phyloP scores from a whole-genome alignment of 2,329 filamentous ascomycete genomes.

The Westerdykella aurantiaca region DNA sequence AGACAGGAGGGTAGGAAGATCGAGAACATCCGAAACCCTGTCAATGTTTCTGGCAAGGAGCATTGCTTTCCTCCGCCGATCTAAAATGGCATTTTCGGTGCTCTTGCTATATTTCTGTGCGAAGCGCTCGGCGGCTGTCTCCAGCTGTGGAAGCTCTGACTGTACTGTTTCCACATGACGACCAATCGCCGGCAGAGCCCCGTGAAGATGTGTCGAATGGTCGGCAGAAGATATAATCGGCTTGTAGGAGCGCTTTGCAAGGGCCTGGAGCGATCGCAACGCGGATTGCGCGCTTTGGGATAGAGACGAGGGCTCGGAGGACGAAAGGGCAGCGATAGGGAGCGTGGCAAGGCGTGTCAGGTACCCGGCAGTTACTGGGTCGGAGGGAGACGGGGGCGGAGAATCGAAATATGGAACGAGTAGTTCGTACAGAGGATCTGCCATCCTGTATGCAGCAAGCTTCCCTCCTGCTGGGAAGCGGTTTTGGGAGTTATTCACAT shows the following conservation, averaged over 20 bases:
- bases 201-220: constrained; percentile 66
- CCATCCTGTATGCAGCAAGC: constrained; percentile 12
- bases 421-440: constrained; percentile 68
- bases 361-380: constrained; percentile 61
- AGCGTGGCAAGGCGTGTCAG: constrained; percentile 72
- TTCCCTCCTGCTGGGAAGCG: not conserved
- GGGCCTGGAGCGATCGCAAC: constrained; percentile 74
- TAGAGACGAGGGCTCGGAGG: constrained; percentile 73
- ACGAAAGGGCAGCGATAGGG: constrained; percentile 64
- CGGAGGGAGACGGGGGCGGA: constrained; percentile 36
- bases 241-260: constrained; percentile 85
- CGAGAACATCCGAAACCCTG: constrained; percentile 81
- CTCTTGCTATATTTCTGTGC: constrained; percentile 75
- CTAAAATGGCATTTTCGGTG: constrained; percentile 59
- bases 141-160: constrained; percentile 69
- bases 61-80: constrained; percentile 70
- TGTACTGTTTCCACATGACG: constrained; percentile 62
- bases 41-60: constrained; percentile 82
- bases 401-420: constrained; percentile 57
- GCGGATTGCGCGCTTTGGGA: constrained; percentile 74
- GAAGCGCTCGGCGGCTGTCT: constrained; percentile 72
- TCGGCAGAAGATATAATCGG: constrained; percentile 74
- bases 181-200: constrained; percentile 66
- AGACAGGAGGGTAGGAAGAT: constrained; percentile 77
- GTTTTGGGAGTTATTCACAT: not conserved